phyloP scores from a whole-genome alignment of 768 basidiomycete genomes.

The Rickenella mellea region DNA sequence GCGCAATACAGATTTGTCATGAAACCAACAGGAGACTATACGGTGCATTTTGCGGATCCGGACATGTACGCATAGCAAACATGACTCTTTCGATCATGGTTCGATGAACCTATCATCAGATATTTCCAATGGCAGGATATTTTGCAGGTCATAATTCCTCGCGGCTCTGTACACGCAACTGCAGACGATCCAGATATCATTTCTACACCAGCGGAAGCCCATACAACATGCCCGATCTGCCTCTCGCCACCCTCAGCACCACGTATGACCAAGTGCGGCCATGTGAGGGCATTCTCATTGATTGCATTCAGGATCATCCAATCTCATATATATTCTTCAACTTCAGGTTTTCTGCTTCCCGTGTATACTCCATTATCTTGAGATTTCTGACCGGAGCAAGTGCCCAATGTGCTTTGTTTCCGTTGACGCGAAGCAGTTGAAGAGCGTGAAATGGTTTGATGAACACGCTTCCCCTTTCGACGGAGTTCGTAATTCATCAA shows the following conservation, averaged over 20 bases:
- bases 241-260: conserved; percentile 83
- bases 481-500: conserved; percentile 32
- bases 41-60: conserved; percentile 93
- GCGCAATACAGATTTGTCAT: conserved; percentile 94
- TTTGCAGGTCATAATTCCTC: conserved; percentile 88
- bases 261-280: conserved; percentile 94
- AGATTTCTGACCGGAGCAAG: conserved; percentile 69
- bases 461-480: conserved; percentile 28
- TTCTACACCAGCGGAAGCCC: conserved; percentile 42
- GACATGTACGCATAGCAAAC: conserved; percentile 64
- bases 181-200: conserved; percentile 35
- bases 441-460: conserved; percentile 87
- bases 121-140: conserved; percentile 97
- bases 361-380: conserved; percentile 87
- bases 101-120: conserved; percentile 28
- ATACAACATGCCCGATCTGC: conserved; percentile 88
- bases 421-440: conserved; percentile 81
- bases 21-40: conserved; percentile 87
- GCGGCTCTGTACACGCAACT: conserved; percentile 63
- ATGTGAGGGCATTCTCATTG: conserved; percentile 50
- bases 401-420: conserved; percentile 98
- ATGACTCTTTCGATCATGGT: not conserved
- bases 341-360: conserved; percentile 86
- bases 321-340: conserved; percentile 7
- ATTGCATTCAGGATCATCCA: conserved; percentile 2